phyloP scores from a whole-genome alignment of 2,329 filamentous ascomycete species.

The Celoporthe dispersa region DNA sequence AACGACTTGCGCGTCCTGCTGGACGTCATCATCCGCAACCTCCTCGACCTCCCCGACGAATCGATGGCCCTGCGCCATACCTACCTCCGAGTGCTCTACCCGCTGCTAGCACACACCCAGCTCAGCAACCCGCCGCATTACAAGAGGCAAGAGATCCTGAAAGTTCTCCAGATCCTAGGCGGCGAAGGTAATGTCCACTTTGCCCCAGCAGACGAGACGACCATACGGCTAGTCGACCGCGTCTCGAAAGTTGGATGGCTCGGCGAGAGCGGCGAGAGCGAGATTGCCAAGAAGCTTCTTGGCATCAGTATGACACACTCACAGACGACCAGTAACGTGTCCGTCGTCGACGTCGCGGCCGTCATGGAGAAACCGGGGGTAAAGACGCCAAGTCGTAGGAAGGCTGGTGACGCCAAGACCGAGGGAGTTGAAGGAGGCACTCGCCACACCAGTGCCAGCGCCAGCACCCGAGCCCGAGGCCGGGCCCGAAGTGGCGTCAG shows the following conservation, averaged over 20 bases:
- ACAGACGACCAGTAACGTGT: conserved; percentile 73
- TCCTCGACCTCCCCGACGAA: conserved; percentile 93
- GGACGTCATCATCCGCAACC: conserved; percentile 93
- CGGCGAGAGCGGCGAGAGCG: conserved; percentile 45
- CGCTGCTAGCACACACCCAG: conserved; percentile 89
- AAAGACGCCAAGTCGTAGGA: conserved; percentile 73
- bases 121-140: conserved; percentile 86
- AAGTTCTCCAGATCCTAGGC: conserved; percentile 73
- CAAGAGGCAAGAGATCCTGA: conserved; percentile 83
- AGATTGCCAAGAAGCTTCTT: conserved; percentile 63
- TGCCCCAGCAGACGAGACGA: conserved; percentile 80
- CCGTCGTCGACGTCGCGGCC: conserved; percentile 76
- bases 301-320: conserved; percentile 72
- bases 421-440: conserved; percentile 35
- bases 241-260: conserved; percentile 76
- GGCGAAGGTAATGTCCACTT: conserved; percentile 74
- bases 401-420: conserved; percentile 36
- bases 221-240: conserved; percentile 75
- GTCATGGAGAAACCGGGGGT: conserved; percentile 83
- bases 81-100: conserved; percentile 90
- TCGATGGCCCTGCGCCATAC: conserved; percentile 80
- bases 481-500: conserved; percentile 27
- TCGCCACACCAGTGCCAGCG: conserved; percentile 16
- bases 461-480: conserved; percentile 31
- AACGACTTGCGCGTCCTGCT: conserved; percentile 94